Conservation (phyloP, 2,329 filamentous ascomycete species). For the Penicillium sp. region DNA sequence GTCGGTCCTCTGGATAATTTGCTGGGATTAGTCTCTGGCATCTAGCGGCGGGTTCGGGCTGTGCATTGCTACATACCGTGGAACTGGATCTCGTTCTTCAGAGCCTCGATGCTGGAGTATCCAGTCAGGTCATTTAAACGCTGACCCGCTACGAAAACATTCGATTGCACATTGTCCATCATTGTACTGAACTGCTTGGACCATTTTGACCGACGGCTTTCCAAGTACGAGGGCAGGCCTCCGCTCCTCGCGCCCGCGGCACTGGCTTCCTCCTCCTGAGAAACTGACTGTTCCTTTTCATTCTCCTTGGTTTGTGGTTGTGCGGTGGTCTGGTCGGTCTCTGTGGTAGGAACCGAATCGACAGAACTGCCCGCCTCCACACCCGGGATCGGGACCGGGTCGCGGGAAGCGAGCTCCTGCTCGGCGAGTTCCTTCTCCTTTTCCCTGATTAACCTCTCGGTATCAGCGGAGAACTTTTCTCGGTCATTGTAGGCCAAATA, state of each 20-base stretch:
- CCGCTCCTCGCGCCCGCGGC: constrained; percentile 7
- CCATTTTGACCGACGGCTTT: constrained; percentile 53
- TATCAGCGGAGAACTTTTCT: constrained; percentile 25
- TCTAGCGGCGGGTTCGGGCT: no score
- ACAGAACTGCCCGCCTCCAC: constrained; percentile 22
- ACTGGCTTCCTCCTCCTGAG: constrained; percentile 7
- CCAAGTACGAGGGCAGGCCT: constrained; percentile 37
- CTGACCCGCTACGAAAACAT: constrained; percentile 79
- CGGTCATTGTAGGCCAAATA: constrained; percentile 27
- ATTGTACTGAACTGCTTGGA: constrained; percentile 64
- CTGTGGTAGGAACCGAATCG: constrained; percentile 11
- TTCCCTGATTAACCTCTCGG: constrained; percentile 12
- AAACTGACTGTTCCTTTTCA: constrained; percentile 11
- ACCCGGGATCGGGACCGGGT: constrained; percentile 16
- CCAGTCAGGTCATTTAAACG: constrained; percentile 92
- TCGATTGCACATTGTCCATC: constrained; percentile 87
- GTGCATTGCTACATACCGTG: constrained; percentile 50
- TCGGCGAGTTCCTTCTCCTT: constrained; percentile 9
- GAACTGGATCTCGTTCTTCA: constrained; percentile 73
- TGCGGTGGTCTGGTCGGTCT: constrained; percentile 5
- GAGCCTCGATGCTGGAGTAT: constrained; percentile 83
- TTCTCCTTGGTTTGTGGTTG: constrained; percentile 12
- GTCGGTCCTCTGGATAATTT: constrained; percentile 49
- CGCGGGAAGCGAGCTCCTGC: constrained; percentile 21
- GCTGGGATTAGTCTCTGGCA: not conserved